A percentile compares a stretch with the other conserved stretches of the same genome.
Evolutionary conservation across 2,329 filamentous ascomycete species (phyloP).

Genomic region (Fusarium lateritium): DNA sequence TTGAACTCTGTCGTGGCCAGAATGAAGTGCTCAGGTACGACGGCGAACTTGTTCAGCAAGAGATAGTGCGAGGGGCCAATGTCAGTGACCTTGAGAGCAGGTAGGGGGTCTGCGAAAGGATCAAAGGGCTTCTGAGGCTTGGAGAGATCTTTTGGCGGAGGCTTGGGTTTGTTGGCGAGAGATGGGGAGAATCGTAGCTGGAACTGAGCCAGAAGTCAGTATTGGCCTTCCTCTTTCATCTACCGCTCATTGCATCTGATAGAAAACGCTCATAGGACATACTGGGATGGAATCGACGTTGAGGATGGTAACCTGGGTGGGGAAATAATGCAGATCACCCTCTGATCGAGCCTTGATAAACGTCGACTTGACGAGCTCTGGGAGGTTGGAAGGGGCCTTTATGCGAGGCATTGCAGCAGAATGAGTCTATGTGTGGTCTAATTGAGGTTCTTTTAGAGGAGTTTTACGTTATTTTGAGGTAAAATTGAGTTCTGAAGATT

Average conservation of each 20-base stretch:
- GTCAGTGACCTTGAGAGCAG: conserved; percentile 66
- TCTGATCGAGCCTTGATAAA: conserved; percentile 64
- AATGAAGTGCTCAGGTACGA: conserved; percentile 80
- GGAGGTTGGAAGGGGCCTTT: conserved; percentile 63
- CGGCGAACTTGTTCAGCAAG: conserved; percentile 82
- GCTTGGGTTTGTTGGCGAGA: conserved; percentile 76
- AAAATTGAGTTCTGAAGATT: not conserved
- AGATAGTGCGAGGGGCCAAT: conserved; percentile 72
- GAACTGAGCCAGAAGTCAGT: conserved; percentile 65
- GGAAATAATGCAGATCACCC: conserved; percentile 68
- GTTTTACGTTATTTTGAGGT: not conserved
- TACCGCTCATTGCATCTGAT: not conserved
- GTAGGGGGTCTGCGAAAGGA: conserved; percentile 74
- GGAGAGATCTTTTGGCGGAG: conserved; percentile 50
- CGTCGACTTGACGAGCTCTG: conserved; percentile 64
- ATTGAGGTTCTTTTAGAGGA: not conserved
- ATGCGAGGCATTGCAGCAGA: conserved; percentile 56
- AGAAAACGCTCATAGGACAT: not conserved
- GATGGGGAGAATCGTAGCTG: conserved; percentile 80
- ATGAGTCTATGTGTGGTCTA: not conserved
- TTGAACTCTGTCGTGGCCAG: conserved; percentile 75
- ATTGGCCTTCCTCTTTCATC: not conserved
- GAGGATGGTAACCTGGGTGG: conserved; percentile 67
- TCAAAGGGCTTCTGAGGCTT: conserved; percentile 64
- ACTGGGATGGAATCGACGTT: conserved; percentile 61